phyloP scores from a whole-genome alignment of 441 rosid genomes.

The Flueggea neowawraea region DNA sequence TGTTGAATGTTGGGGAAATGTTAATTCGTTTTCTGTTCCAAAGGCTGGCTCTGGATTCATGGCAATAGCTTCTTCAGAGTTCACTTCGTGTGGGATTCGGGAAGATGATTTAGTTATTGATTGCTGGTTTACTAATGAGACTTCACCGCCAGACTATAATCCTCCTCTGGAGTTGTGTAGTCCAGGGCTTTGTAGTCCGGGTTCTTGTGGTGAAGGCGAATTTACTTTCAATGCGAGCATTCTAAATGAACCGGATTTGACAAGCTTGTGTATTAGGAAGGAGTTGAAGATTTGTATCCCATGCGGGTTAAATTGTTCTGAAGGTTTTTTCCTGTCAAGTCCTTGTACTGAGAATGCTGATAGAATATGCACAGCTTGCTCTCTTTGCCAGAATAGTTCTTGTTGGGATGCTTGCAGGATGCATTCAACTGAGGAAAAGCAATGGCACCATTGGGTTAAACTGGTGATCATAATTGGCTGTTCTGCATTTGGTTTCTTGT shows the following conservation, averaged over 20 bases:
- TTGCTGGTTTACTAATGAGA: slow-evolving; percentile 44
- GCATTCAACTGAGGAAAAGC: slow-evolving; percentile 28
- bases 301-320: slow-evolving; percentile 75
- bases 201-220: slow-evolving; percentile 48
- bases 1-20: slow-evolving; percentile 83
- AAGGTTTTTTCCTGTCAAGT: slow-evolving; percentile 81
- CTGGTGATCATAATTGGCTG: slow-evolving; percentile 40
- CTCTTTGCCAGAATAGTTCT: slow-evolving; percentile 92
- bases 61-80: slow-evolving; percentile 88
- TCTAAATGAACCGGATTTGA: slow-evolving; percentile 71
- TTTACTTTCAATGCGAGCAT: slow-evolving; percentile 84
- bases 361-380: slow-evolving; percentile 77
- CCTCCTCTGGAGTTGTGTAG: slow-evolving; percentile 91
- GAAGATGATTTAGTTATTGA: slow-evolving; percentile 86
- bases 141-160: slow-evolving; percentile 42
- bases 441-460: slow-evolving; percentile 39
- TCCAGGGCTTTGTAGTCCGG: slow-evolving; percentile 70
- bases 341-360: slow-evolving; percentile 60
- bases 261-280: slow-evolving; percentile 60
- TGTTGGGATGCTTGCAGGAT: slow-evolving; percentile 63
- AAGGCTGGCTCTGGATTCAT: slow-evolving; percentile 65
- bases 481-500: slow-evolving; percentile 33
- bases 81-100: slow-evolving; percentile 68
- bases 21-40: slow-evolving; percentile 56
- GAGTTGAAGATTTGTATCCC: slow-evolving; percentile 69